These are phyloP conservation scores for Penicillium bovifimosum DNA, from an alignment of 495 filamentous ascomycete species.

Conservation along the genomic window DNA sequence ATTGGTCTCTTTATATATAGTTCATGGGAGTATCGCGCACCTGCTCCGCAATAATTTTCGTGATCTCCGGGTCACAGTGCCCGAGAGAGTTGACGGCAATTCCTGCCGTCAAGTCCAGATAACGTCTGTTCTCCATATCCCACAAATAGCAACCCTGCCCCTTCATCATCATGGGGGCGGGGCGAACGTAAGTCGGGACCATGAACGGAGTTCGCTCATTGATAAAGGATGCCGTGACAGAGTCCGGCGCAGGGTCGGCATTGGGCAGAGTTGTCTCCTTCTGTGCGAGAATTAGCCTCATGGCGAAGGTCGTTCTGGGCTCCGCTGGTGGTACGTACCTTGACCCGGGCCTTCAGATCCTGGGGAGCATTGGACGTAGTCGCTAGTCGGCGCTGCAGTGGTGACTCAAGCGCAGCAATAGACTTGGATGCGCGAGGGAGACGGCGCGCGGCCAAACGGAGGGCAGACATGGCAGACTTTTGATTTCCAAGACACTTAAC, in stretches of 20 bases:
- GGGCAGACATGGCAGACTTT: constrained; percentile 15
- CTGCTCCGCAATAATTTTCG: constrained; percentile 68
- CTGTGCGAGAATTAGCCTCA: constrained; percentile 30
- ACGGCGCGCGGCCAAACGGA: constrained; percentile 39
- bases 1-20: neutral
- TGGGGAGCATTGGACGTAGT: constrained; percentile 23
- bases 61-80: constrained; percentile 71
- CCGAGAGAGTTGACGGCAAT: constrained; percentile 94
- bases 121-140: constrained; percentile 83
- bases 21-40: constrained; percentile 31
- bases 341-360: constrained; percentile 21
- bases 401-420: constrained; percentile 32
- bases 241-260: constrained; percentile 74
- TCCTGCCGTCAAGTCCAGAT: constrained; percentile 90
- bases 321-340: constrained; percentile 10
- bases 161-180: constrained; percentile 81
- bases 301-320: neutral
- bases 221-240: constrained; percentile 66
- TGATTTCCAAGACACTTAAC: constrained; percentile 1
- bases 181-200: constrained; percentile 91
- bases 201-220: constrained; percentile 73
- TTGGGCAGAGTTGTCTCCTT: constrained; percentile 62
- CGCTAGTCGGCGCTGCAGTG: constrained; percentile 35
- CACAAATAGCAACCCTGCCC: constrained; percentile 82
- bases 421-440: constrained; percentile 31